Evolutionary conservation across 164 flowering plant species (phyloP), one percentile per base, ranked within the genome.

Genomic region (Macadamia tetraphylla): DNA sequence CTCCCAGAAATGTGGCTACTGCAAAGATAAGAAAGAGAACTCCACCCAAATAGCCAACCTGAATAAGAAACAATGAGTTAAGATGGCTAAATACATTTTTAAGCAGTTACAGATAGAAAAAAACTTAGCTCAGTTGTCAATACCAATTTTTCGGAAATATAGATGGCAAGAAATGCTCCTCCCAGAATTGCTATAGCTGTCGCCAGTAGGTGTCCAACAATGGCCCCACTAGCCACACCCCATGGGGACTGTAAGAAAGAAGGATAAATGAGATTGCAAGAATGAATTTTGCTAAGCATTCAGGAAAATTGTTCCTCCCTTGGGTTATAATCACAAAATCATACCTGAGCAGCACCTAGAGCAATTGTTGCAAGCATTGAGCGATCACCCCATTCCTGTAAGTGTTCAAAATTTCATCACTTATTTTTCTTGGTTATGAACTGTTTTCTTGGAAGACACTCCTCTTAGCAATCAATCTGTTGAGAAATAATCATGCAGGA

Each of bases 291-390:
- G 18, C 17, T 4, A 14, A 17, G 18, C 18, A 53, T 14, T 53
- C 17, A 49, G 53, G 18, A 59, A 15, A 11, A 52, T 2, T 4
- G 11, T 2, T 31, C 29, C 29, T 46, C 46, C 2, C 65, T 18
- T 1, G 44, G 30, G 10, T 63, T 44, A 68, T 64, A 63, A 23
- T 43, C 29, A 17, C 14, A 6, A 76, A 55, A 63, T n/a, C 40
- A n/a, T 64, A 94, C 99, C 99, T 94, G 97, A 10, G 97, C 98
- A 46, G 99, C 99, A 72, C 94, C 99, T 64, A 94, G 86, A 70
- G 99, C 97, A 70, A 94, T 88, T 60, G 99, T 94, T 60, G 99
- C 98, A 66, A 94, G 95, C 99, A 94, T 94, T 11, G 99, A 94
- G 40, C 98, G 96, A 65, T 94, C 99, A 60, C 99, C 98, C 99